Evolutionary conservation across 345 rosid genomes (phyloP).

Genomic region (Lepidium aucheri): DNA sequence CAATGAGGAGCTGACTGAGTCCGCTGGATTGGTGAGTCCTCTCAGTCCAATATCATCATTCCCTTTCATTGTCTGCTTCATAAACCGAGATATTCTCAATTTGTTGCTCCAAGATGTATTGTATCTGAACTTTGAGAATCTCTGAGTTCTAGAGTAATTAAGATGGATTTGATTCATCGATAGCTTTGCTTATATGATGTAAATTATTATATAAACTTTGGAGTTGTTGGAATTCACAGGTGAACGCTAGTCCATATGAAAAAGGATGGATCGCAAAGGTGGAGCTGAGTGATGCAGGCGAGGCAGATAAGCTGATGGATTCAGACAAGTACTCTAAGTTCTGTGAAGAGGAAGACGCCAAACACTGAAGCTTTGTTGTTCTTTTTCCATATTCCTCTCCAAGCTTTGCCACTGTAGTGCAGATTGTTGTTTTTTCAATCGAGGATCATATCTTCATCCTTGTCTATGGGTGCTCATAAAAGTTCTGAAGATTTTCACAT

Average conservation of each 20-base stretch:
- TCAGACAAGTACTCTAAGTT: slow-evolving; percentile 70
- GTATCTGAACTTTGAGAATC: background rate
- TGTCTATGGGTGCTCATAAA: background rate
- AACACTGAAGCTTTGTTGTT: slow-evolving; percentile 39
- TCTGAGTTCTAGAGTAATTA: background rate
- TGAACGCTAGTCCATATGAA: slow-evolving; percentile 75
- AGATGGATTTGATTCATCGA: background rate
- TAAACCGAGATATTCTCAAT: background rate
- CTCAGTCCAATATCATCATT: background rate
- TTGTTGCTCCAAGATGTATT: too few species aligned
- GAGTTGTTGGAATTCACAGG: slow-evolving; percentile 30
- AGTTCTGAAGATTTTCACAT: background rate
- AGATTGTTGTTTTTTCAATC: background rate
- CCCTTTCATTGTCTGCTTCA: background rate
- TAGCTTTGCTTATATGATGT: background rate
- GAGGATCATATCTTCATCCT: background rate
- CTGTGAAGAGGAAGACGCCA: slow-evolving; percentile 93
- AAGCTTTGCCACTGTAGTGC: background rate
- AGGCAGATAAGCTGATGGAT: slow-evolving; percentile 66
- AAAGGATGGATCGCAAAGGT: slow-evolving; percentile 92
- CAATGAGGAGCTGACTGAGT: slow-evolving; percentile 46
- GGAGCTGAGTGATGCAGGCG: slow-evolving; percentile 42
- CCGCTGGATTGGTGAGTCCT: slow-evolving; percentile 80
- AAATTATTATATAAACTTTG: background rate
- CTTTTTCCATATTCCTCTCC: background rate